These are phyloP conservation scores for Colletotrichum sp. DNA, from an alignment of 2,329 filamentous ascomycete species.

Conservation along the genomic window DNA sequence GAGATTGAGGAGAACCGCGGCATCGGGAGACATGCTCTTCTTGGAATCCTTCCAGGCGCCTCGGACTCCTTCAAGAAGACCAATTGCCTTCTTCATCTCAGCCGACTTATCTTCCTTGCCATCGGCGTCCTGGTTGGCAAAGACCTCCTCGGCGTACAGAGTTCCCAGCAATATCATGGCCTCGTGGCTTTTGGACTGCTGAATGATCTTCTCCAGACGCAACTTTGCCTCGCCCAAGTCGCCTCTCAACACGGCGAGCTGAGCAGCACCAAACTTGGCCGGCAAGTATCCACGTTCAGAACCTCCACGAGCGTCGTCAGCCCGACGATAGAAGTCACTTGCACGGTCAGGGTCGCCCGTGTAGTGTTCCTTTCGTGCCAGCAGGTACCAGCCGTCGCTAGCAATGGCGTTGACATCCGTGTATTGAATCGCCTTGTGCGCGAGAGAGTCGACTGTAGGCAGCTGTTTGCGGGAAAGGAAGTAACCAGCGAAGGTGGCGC, in stretches of 20 bases:
- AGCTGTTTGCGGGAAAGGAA: slow-evolving; percentile 85
- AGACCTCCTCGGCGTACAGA: slow-evolving; percentile 93
- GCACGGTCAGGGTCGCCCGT: slow-evolving; percentile 77
- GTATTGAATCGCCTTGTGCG: slow-evolving; percentile 91
- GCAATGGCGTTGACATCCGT: slow-evolving; percentile 97
- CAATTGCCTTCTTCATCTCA: slow-evolving; percentile 86
- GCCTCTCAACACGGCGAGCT: slow-evolving; percentile 83
- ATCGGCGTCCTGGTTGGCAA: slow-evolving; percentile 73
- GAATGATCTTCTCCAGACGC: slow-evolving; percentile 90
- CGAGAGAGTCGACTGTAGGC: slow-evolving; percentile 82
- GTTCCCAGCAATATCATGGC: slow-evolving; percentile 92
- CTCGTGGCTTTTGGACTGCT: slow-evolving; percentile 82
- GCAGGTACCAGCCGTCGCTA: slow-evolving; percentile 95
- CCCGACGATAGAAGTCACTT: slow-evolving; percentile 84
- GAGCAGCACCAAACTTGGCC: slow-evolving; percentile 92
- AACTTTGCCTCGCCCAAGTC: slow-evolving; percentile 94
- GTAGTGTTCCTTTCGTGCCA: slow-evolving; percentile 91
- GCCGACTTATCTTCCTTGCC: slow-evolving; percentile 85
- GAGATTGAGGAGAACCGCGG: slow-evolving; percentile 88
- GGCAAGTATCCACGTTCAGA: slow-evolving; percentile 91
- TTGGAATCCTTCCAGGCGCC: slow-evolving; percentile 92
- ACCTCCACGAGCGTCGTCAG: slow-evolving; percentile 90
- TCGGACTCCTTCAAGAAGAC: slow-evolving; percentile 83
- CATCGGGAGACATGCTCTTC: slow-evolving; percentile 80
- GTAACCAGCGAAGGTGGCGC: slow-evolving; percentile 87